phyloP scores from a whole-genome alignment of 495 filamentous ascomycete genomes.

The Lepidopterella palustris region DNA sequence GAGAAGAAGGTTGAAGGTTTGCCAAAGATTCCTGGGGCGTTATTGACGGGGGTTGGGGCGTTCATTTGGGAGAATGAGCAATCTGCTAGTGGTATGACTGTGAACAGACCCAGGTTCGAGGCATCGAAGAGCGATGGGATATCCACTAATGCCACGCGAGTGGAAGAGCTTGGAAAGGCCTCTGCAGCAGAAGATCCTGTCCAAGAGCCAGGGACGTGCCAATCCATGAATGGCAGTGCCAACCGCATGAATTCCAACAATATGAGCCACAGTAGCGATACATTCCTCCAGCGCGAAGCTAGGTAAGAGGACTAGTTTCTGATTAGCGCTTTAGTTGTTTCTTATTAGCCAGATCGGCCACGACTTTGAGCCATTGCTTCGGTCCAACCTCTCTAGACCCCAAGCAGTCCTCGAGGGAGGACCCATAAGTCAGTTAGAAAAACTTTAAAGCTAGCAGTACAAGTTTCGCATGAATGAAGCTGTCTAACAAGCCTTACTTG shows the following conservation, averaged over 20 bases:
- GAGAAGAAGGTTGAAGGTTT: too few species aligned
- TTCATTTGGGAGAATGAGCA: too few species aligned
- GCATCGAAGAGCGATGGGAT: too few species aligned
- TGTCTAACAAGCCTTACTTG: constrained; percentile 13
- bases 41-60: too few species aligned
- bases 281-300: constrained; percentile 6
- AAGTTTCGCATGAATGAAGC: constrained; percentile 9
- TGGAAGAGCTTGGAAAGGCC: too few species aligned
- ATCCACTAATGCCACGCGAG: too few species aligned
- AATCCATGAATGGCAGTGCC: constrained; percentile 7
- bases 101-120: too few species aligned
- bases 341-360: neutral
- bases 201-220: constrained; percentile 7
- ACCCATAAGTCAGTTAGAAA: constrained; percentile 14
- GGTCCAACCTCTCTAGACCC: constrained; percentile 1
- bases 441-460: constrained; percentile 12
- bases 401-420: constrained; percentile 4
- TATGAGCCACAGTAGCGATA: constrained; percentile 6
- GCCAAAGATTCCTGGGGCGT: too few species aligned
- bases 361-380: constrained; percentile 1
- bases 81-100: too few species aligned
- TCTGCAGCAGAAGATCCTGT: constrained; percentile 8
- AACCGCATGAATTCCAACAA: constrained; percentile 8
- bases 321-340: neutral
- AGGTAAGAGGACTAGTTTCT: neutral